Conservation (phyloP, 1,139 yeast species). For the Saccharomyces hybrid region DNA sequence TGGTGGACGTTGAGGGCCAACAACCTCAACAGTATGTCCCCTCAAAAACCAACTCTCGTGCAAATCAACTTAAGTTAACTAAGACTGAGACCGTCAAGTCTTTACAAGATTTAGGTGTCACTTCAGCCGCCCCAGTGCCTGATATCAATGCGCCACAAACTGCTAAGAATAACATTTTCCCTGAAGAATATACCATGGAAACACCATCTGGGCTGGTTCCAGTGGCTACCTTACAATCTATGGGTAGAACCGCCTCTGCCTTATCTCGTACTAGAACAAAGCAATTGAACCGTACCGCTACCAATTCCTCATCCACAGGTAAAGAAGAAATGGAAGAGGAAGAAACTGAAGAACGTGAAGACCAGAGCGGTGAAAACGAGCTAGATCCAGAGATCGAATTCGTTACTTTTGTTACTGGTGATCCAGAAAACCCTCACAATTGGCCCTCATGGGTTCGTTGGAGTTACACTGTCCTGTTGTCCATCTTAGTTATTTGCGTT, state of each 20-base stretch:
- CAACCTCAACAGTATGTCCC: constrained; percentile 25
- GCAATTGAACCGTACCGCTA: constrained; percentile 16
- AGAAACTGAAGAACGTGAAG: constrained; percentile 26
- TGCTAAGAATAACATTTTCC: constrained; percentile 63
- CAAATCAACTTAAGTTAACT: constrained; percentile 34
- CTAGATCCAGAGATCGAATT: constrained; percentile 66
- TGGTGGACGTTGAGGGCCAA: constrained; percentile 12
- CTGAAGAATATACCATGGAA: constrained; percentile 85
- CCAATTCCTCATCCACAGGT: constrained; percentile 7
- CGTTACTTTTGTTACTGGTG: constrained; percentile 69
- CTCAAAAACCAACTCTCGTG: constrained; percentile 8
- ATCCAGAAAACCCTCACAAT: constrained; percentile 83
- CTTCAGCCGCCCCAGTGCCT: constrained; percentile 44
- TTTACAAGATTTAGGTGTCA: constrained; percentile 54
- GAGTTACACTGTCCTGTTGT: constrained; percentile 58
- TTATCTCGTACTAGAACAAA: constrained; percentile 33
- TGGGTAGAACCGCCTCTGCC: constrained; percentile 51
- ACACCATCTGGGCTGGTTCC: constrained; percentile 84
- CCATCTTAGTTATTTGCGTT: constrained; percentile 70
- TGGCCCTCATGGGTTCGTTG: constrained; percentile 59
- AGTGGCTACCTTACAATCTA: constrained; percentile 55
- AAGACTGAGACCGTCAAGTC: constrained; percentile 68
- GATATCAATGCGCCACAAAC: constrained; percentile 56
- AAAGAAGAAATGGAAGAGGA: constrained; percentile 22
- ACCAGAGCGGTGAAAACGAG: constrained; percentile 15